Conservation (phyloP, 805 yeast species). For the Kurtzmaniella cleridarum region DNA sequence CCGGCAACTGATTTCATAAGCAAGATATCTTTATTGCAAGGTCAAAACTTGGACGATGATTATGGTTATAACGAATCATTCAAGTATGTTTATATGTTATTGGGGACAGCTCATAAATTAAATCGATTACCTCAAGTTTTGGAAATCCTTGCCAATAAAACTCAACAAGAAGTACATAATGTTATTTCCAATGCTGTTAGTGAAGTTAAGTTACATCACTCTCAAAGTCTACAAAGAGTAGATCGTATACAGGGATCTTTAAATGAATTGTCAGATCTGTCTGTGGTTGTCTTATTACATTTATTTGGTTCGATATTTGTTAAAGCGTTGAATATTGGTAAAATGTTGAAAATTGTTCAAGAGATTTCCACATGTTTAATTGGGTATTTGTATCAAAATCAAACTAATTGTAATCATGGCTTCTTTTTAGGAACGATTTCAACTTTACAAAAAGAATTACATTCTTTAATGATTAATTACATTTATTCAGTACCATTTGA, state of each 20-base stretch:
- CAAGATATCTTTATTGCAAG: neutral
- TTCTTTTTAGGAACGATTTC: no score
- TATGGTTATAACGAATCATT: conserved; percentile 35
- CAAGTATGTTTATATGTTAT: conserved; percentile 46
- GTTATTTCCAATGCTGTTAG: conserved; percentile 58
- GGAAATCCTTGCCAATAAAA: conserved; percentile 47
- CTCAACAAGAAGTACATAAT: conserved; percentile 58
- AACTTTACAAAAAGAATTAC: conserved; percentile 20
- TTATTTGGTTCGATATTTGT: conserved; percentile 67
- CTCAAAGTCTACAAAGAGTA: conserved; percentile 25
- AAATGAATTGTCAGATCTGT: conserved; percentile 47
- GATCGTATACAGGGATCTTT: conserved; percentile 25
- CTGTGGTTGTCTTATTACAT: conserved; percentile 57
- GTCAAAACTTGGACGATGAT: neutral
- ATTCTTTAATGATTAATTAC: conserved; percentile 25
- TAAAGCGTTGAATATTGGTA: conserved; percentile 57
- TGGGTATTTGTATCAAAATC: no score
- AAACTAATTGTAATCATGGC: no score
- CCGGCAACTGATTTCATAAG: conserved; percentile 23
- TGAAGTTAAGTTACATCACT: conserved; percentile 56
- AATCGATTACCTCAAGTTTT: conserved; percentile 57
- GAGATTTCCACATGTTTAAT: conserved; percentile 41
- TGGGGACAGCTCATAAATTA: conserved; percentile 54
- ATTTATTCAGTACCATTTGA: conserved; percentile 12
- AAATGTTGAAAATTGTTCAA: conserved; percentile 60